Evolutionary conservation across 2,329 filamentous ascomycete genomes (phyloP), one percentile per base, ranked within the genome.

Genomic region (Hymenotorrendiella dingleyae): DNA sequence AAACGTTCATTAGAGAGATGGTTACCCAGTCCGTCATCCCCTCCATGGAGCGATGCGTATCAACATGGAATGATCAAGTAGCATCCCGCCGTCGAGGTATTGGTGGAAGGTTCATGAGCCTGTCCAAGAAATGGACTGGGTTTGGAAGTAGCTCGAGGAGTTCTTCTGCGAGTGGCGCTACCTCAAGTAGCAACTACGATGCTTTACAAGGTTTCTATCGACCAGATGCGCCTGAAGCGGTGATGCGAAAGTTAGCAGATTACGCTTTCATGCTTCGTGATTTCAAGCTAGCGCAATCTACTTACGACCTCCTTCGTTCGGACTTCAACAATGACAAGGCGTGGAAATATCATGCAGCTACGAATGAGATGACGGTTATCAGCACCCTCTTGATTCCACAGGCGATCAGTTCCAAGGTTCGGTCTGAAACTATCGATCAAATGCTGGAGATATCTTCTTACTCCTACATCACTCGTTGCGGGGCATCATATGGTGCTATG

Each of bases 221-320:
- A 20, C 84, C 87, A 1, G 88, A 94, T 49, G 71, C 85, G 0
- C 82, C 89, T 0, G 94, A 98, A 68, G 90, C 91, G 3, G 76
- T 93, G 37, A 86, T 98, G 78, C 82, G 93, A 26, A 94, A 94
- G 60, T 70, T 98, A 36, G 93, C 87, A 32, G 93, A 98, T 62
- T 97, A 91, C 65, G 83, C 89, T 9, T 94, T 98, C 59, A 96
- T 98, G 90, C 74, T 98, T 27, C 80, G 93, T 23, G 94, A 98
- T 64, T 98, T 85, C 80, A 96, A 94, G 64, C 70, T 98, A 26
- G 87, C 93, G 8, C 79, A 93, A 54, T 89, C 84, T 10, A 95
- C 87, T 0, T 98, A 96, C 61, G 91, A 98, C 44, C 75, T 98
- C 4, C 68, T 98, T 7, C 80, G 88, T 40, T 78, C 82, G 6